Evolutionary conservation across 2,329 filamentous ascomycete species (phyloP), one percentile per base, ranked within the genome.

Genomic region (Fusarium sp.): DNA sequence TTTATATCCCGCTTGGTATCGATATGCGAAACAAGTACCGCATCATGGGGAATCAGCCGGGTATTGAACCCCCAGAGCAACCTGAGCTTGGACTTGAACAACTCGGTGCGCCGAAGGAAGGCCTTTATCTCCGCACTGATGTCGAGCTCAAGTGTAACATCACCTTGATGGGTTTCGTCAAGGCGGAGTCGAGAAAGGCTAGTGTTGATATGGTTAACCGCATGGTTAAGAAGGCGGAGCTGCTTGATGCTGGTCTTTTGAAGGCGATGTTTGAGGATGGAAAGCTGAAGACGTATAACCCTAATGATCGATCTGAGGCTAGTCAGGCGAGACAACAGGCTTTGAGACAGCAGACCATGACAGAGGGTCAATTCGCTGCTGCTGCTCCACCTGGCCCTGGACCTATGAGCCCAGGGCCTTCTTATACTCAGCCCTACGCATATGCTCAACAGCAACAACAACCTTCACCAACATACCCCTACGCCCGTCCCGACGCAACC

Each of bases 71-170:
- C 2, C 87, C 89, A 2, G 89, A 92, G 82, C 82, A 84, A 28
- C 84, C 86, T 28, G 91, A 93, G 81, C 86, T 93, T 53, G 91
- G 91, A 9, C 80, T 88, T 21, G 83, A 84, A n/a, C 79, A 79
- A 37, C 85, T 92, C 0, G 89, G 90, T 49, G 89, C 87, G 1
- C 91, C 91, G 2, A 82, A 85, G 30, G 90, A 93, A 65, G 91
- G 91, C 0, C 81, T 93, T 6, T 93, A 93, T 75, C 83, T 93
- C 66, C 87, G 90, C 64, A 91, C 93, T 76, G 91, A 93, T 71
- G 91, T 93, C 44, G 91, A 93, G 79, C 91, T 93, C 81, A 88
- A 87, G 76, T 92, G 90, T 84, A 93, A 92, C 78, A 83, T 93
- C 60, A 87, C 90, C 67, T 86, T 92, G 81, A 86, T 91, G 65